Evolutionary conservation across 495 filamentous ascomycete species (phyloP).

Genomic region (Jackrogersella minutella): DNA sequence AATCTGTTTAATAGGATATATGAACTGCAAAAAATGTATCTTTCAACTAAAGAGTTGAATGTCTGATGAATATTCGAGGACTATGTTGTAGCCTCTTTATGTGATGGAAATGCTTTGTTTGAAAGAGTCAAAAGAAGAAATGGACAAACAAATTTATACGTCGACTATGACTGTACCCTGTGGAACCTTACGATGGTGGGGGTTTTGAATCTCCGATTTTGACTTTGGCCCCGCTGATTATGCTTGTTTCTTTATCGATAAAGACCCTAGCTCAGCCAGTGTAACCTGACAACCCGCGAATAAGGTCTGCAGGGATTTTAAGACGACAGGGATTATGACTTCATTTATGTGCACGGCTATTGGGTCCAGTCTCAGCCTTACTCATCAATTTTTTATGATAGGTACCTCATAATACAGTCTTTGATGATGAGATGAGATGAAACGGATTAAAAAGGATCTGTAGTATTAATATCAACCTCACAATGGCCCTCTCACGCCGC

Average conservation of each 20-base stretch:
- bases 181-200: slow-evolving; percentile 23
- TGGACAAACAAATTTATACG: not conserved
- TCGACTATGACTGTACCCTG: not conserved
- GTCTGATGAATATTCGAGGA: not conserved
- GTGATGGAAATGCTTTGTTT: slow-evolving; percentile 23
- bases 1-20: no score
- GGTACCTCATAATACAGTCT: no score
- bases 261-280: not conserved
- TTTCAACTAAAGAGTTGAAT: not conserved
- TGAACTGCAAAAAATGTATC: no score
- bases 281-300: not conserved
- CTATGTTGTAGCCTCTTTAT: slow-evolving; percentile 9
- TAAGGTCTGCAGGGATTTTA: not conserved
- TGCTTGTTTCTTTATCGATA: slow-evolving; percentile 20
- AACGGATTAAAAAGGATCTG: not conserved
- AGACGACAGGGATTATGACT: not conserved
- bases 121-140: slow-evolving; percentile 24
- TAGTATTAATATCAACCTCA: no score
- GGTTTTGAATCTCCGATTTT: not conserved
- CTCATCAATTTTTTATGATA: no score
- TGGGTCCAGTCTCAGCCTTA: not conserved
- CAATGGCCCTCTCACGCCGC: slow-evolving; percentile 29
- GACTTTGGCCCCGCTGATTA: slow-evolving; percentile 24
- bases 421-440: not conserved
- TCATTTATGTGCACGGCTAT: not conserved